Percentiles rank a stretch among this genome's conserved stretches.
Conservation (phyloP, 2,329 filamentous ascomycete genomes). For the Microdochium paspali region DNA sequence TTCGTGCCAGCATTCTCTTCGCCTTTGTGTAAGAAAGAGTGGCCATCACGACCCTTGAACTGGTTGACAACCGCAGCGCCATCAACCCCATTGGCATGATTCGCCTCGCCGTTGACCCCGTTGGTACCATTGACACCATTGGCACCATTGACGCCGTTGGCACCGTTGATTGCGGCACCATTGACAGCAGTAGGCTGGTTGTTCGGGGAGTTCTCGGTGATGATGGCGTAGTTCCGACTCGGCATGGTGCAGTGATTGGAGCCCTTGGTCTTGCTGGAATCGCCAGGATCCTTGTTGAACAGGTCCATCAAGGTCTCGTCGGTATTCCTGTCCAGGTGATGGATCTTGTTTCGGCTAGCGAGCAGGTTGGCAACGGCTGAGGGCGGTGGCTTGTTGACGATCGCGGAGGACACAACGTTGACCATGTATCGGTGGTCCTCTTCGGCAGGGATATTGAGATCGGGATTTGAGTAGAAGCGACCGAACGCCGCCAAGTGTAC, state of each 20-base stretch:
- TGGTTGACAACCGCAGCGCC: constrained; percentile 3
- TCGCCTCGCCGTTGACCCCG: constrained; percentile 5
- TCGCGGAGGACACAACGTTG: constrained; percentile 88
- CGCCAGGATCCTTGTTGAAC: constrained; percentile 82
- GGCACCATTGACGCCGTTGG: constrained; percentile 4
- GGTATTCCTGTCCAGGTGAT: constrained; percentile 61
- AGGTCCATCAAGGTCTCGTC: constrained; percentile 92
- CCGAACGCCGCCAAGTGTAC: constrained; percentile 88
- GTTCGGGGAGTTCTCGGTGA: constrained; percentile 75
- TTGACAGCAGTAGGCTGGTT: constrained; percentile 20
- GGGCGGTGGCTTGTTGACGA: constrained; percentile 90
- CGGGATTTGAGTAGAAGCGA: constrained; percentile 88
- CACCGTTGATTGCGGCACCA: constrained; percentile 5
- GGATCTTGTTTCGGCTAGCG: constrained; percentile 78
- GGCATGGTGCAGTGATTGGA: constrained; percentile 85
- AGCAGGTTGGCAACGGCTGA: constrained; percentile 82
- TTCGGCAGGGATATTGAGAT: constrained; percentile 65
- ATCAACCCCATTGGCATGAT: constrained; percentile 4
- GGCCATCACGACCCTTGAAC: constrained; percentile 50
- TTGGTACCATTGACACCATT: constrained; percentile 5
- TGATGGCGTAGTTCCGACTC: constrained; percentile 84
- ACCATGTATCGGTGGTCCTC: constrained; percentile 90
- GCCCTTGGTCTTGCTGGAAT: constrained; percentile 58
- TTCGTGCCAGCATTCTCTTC: constrained; percentile 70
- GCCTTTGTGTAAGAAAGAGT: constrained; percentile 63